phyloP scores from a whole-genome alignment of 2,329 filamentous ascomycete genomes.

The Hymenoscyphus fructigenus region DNA sequence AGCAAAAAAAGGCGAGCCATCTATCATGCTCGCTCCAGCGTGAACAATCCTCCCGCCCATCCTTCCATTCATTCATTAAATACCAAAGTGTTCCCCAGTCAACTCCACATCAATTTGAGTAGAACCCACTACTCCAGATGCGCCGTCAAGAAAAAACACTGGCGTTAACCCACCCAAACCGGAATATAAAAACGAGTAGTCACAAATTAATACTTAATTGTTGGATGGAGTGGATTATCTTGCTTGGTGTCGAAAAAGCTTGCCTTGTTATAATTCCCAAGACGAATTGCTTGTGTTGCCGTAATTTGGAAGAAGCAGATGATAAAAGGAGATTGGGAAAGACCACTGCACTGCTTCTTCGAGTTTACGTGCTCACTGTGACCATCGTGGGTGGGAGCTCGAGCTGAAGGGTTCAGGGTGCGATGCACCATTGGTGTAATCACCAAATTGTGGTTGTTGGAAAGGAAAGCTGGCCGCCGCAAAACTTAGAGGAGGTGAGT shows the following conservation, averaged over 20 bases:
- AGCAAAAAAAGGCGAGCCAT: background rate
- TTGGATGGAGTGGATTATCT: background rate
- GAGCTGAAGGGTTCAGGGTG: background rate
- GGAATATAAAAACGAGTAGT: background rate
- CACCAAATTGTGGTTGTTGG: background rate
- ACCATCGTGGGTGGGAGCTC: background rate
- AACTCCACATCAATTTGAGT: background rate
- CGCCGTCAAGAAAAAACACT: background rate
- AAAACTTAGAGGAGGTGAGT: background rate
- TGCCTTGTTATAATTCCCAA: background rate
- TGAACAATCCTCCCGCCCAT: background rate
- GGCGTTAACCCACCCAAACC: background rate
- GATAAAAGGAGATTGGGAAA: background rate
- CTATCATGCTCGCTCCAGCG: background rate
- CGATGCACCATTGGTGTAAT: background rate
- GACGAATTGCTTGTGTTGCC: background rate
- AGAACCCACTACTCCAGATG: background rate
- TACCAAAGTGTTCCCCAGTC: background rate
- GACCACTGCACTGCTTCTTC: background rate
- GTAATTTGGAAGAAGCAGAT: background rate
- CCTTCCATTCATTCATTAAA: background rate
- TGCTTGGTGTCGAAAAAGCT: background rate
- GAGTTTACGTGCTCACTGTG: background rate
- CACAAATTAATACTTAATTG: background rate
- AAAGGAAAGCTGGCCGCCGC: background rate